Base-by-base conservation (phyloP, 441 rosid genomes). In the Heliophila coronopifolia region DNA sequence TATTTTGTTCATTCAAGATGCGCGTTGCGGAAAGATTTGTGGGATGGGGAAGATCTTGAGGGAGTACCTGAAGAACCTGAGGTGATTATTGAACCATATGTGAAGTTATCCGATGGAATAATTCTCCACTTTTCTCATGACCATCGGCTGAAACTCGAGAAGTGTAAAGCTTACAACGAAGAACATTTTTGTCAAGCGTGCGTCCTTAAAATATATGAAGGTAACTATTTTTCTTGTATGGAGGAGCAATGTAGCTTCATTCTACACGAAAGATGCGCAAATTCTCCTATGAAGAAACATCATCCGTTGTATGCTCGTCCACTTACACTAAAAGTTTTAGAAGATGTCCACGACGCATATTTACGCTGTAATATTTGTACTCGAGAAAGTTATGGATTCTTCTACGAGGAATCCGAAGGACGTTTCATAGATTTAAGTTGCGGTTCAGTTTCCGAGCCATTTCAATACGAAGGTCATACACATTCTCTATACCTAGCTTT, bases 101-200 rank as follows among this genome's bases (percentile, higher is more conserved):
- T 16, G 11, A 27, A 0, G 15, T 8, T 44, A 14, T 12, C 14
- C 5, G 48, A 55, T 1, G 33, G 25, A n/a, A 50, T 43, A 4
- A 59, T 59, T 15, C 14, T n/a, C 7, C 66, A 60, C 40, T 50
- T 42, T 3, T 41, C 58, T 15, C 66, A 60, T 50, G 28, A 3
- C 4, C 51, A 60, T 14, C 7, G 20, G 13, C 17, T 60, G 1
- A 41, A 5, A 10, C 26, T 51, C 7, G 46, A 42, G 30, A 26
- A 5, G 23, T 20, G 3, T 19, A 8, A 0, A 11, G 43, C 7
- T 8, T 20, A 50, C 12, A 6, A 30, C 6, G 13, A 30, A n/a
- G 6, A 3, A 5, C 14, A 35, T 10, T 13, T 22, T 3, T 43
- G 49, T 23, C 31, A 43, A 23, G 49, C 52, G 1, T 46, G 38